Conservation (phyloP, 179 eudicot species). For the Patellifolia procumbens region DNA sequence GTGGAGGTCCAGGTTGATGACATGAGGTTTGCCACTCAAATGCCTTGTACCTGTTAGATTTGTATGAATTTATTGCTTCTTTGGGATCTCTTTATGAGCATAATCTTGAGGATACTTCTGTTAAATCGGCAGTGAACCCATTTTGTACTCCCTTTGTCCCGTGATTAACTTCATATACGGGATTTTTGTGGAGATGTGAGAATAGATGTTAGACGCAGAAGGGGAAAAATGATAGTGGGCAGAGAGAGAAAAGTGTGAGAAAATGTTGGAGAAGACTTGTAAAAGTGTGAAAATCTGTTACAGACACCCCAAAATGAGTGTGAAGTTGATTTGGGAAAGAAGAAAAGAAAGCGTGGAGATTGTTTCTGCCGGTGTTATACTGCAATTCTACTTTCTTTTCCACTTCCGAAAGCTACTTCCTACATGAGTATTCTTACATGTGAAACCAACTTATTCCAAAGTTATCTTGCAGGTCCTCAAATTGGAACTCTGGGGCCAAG, state of each 20-base stretch:
- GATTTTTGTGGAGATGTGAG: not conserved
- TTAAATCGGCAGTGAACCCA: not conserved
- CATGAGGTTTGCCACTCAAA: constrained; percentile 64
- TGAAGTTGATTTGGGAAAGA: too few species aligned
- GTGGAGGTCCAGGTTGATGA: constrained; percentile 98
- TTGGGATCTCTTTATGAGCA: not conserved
- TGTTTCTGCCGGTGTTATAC: too few species aligned
- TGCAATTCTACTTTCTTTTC: too few species aligned
- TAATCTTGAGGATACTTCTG: not conserved
- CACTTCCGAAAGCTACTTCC: too few species aligned
- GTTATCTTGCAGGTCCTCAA: constrained; percentile 61
- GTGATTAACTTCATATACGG: not conserved
- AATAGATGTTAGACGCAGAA: not conserved
- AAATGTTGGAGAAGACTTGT: not conserved
- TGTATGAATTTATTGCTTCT: not conserved
- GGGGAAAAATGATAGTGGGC: not conserved
- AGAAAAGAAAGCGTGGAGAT: too few species aligned
- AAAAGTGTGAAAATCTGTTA: not conserved
- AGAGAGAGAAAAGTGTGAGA: not conserved
- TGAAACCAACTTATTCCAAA: constrained; percentile 5
- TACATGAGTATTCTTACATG: not conserved
- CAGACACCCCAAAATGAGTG: not conserved
- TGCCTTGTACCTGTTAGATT: not conserved
- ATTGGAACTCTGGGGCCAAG: constrained; percentile 95
- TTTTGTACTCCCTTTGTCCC: not conserved